These are phyloP conservation scores for Moesziomyces sp. DNA, from an alignment of 1,284 basidiomycete genomes.

Conservation along the genomic window DNA sequence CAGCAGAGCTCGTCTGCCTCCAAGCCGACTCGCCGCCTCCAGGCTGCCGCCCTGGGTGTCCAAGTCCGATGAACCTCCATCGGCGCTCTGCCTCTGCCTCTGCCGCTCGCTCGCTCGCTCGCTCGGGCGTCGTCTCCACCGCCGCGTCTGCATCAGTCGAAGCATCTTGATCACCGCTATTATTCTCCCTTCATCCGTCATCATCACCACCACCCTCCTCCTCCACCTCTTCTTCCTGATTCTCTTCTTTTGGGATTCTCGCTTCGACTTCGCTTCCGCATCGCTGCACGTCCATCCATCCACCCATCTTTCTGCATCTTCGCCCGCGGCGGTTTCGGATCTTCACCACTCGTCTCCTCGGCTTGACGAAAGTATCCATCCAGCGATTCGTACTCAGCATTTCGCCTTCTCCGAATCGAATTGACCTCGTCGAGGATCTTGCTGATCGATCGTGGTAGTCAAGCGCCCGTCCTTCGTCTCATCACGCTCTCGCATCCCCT, in stretches of 20 bases:
- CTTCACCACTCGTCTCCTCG: not conserved
- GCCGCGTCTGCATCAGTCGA: not conserved
- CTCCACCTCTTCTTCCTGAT: not conserved
- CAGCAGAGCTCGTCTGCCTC: too few species aligned
- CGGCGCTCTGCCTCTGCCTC: slow-evolving; percentile 1
- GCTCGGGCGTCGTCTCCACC: not conserved
- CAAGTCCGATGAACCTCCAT: slow-evolving; percentile 27
- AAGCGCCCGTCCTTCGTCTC: not conserved
- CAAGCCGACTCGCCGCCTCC: too few species aligned
- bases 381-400: not conserved
- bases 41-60: not conserved
- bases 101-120: slow-evolving; percentile 1
- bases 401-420: too few species aligned
- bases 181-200: not conserved
- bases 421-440: not conserved
- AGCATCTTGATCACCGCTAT: too few species aligned
- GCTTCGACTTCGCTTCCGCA: not conserved
- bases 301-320: not conserved
- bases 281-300: not conserved
- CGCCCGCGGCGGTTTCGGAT: too few species aligned
- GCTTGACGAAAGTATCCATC: not conserved
- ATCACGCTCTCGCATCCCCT: not conserved
- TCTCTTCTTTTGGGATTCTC: not conserved
- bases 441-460: not conserved
- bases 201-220: not conserved